These are phyloP conservation scores for Neopestalotiopsis rosae DNA, from an alignment of 2,329 filamentous ascomycete genomes.

Conservation along the genomic window DNA sequence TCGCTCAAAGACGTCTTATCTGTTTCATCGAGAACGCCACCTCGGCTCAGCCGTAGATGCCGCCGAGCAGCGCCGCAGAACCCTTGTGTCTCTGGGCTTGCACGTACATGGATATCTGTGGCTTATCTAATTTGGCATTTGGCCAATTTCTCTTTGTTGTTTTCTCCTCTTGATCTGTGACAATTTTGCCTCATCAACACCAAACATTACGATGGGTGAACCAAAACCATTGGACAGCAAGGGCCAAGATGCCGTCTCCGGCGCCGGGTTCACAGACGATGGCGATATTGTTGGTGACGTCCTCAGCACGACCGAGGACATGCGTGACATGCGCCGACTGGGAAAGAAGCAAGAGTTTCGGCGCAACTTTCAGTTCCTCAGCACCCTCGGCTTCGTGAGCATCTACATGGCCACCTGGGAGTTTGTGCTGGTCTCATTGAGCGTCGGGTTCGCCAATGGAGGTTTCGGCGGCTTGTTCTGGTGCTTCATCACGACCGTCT, in stretches of 20 bases:
- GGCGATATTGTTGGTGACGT: neutral
- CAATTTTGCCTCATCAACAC: neutral
- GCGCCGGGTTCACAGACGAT: neutral
- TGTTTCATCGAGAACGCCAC: neutral
- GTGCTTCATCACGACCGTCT: conserved; percentile 26
- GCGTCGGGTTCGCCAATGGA: conserved; percentile 23
- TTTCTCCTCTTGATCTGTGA: neutral
- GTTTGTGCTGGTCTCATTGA: conserved; percentile 27
- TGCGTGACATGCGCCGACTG: conserved; percentile 18
- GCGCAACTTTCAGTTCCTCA: conserved; percentile 20
- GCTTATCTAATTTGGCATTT: neutral
- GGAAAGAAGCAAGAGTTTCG: conserved; percentile 25
- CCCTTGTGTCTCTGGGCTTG: neutral
- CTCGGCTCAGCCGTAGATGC: neutral
- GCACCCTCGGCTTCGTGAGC: conserved; percentile 29
- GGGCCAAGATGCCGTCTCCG: neutral
- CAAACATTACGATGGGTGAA: neutral
- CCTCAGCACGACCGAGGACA: neutral
- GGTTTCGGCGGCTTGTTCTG: conserved; percentile 31
- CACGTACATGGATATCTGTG: neutral
- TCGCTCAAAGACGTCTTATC: neutral
- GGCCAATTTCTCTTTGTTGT: neutral
- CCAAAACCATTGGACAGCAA: neutral
- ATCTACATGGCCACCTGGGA: conserved; percentile 34
- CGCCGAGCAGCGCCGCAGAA: neutral